A percentile compares a stretch with the other conserved stretches of the same genome.
These are phyloP conservation scores for Populus nigra DNA, from an alignment of 345 rosid species.

Conservation along the genomic window DNA sequence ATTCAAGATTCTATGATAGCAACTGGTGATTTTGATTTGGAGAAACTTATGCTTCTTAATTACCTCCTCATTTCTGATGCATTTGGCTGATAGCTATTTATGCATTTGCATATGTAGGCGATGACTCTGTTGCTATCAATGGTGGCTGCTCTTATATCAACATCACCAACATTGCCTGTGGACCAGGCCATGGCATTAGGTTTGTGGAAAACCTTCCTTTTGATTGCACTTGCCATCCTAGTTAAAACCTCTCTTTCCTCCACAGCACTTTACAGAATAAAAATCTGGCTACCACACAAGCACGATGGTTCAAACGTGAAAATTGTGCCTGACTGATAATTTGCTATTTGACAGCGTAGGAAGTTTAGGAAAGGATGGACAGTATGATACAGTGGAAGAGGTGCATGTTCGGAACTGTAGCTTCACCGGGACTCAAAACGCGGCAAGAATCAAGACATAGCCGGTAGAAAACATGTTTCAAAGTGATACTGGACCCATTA, in stretches of 20 bases:
- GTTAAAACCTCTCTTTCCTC: no score
- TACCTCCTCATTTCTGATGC: no score
- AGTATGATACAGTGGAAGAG: slow-evolving; percentile 30
- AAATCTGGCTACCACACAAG: no score
- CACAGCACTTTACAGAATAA: no score
- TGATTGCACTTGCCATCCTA: no score
- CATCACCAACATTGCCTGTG: slow-evolving; percentile 19
- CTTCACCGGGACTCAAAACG: slow-evolving; percentile 27
- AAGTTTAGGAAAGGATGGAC: slow-evolving; percentile 32
- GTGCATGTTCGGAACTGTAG: slow-evolving; percentile 32
- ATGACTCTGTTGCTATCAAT: slow-evolving; percentile 35
- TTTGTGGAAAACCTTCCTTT: background rate
- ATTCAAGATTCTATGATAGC: slow-evolving; percentile 23
- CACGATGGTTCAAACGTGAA: no score
- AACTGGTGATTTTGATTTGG: slow-evolving; percentile 30
- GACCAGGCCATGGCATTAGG: slow-evolving; percentile 46
- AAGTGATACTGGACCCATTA: no score
- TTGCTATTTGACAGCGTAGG: slow-evolving; percentile 22
- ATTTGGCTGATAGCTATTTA: no score
- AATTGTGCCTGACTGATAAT: no score
- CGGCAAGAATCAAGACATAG: slow-evolving; percentile 40
- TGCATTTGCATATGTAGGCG: slow-evolving; percentile 20
- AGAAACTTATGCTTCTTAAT: no score
- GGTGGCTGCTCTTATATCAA: slow-evolving; percentile 11
- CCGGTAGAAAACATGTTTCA: background rate